Evolutionary conservation across 495 filamentous ascomycete species (phyloP).

Genomic region (Cryomyces antarcticus): DNA sequence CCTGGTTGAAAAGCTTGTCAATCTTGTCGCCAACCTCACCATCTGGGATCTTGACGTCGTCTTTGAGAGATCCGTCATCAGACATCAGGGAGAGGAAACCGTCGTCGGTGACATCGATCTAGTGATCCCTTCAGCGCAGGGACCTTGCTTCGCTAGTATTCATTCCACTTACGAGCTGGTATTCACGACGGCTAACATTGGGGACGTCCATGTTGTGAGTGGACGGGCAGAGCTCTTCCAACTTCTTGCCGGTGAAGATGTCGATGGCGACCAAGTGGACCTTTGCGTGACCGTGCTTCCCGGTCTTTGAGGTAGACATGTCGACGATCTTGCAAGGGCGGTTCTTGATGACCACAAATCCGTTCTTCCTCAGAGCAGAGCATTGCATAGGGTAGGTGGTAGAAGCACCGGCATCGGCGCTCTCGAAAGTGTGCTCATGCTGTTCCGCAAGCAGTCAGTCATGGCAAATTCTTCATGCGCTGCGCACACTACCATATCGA

Average conservation of each 20-base stretch:
- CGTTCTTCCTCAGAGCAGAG: slow-evolving; percentile 97
- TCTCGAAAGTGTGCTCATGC: slow-evolving; percentile 84
- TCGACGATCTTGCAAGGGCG: slow-evolving; percentile 99
- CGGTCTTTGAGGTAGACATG: slow-evolving; percentile 99
- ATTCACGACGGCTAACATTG: slow-evolving; percentile 72
- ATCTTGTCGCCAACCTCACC: slow-evolving; percentile 73
- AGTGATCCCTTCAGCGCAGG: slow-evolving; percentile 2
- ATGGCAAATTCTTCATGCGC: neutral
- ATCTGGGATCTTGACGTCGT: slow-evolving; percentile 86
- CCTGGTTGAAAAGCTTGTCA: slow-evolving; percentile 46
- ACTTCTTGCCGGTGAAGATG: slow-evolving; percentile 99
- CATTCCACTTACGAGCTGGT: slow-evolving; percentile 65
- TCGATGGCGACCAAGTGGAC: slow-evolving; percentile 92
- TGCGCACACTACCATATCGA: neutral
- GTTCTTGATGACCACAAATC: slow-evolving; percentile 89
- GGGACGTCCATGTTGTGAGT: slow-evolving; percentile 99
- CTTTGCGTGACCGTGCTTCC: slow-evolving; percentile 99
- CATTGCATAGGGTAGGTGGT: slow-evolving; percentile 94
- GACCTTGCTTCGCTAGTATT: neutral
- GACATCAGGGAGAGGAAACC: slow-evolving; percentile 78
- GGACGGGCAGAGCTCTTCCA: slow-evolving; percentile 96
- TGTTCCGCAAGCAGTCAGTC: slow-evolving; percentile 21
- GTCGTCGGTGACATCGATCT: slow-evolving; percentile 82
- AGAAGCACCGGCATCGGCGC: slow-evolving; percentile 84
- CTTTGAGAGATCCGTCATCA: slow-evolving; percentile 64